Percentiles rank a stretch among this genome's conserved stretches.
Evolutionary conservation across 2,329 filamentous ascomycete genomes (phyloP).

Genomic region (Pseudocercospora fuligena): DNA sequence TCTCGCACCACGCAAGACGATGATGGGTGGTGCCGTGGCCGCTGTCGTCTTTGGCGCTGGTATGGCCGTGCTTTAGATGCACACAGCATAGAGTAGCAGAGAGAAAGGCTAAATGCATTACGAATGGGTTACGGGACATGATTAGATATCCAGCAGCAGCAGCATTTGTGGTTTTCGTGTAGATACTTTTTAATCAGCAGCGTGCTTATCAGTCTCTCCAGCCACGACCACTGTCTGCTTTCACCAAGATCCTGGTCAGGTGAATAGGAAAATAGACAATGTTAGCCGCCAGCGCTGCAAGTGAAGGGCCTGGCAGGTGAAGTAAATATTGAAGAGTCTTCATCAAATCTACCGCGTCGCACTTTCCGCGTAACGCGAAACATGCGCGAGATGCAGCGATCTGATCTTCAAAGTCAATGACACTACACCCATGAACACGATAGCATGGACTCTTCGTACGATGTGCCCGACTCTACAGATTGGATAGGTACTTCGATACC

Average conservation of each 20-base stretch:
- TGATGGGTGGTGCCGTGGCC: slow-evolving; percentile 25
- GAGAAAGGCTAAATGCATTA: not conserved
- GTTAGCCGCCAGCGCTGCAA: too few species aligned
- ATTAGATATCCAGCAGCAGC: slow-evolving; percentile 3
- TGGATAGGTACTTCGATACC: slow-evolving; percentile 75
- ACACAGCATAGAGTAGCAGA: not conserved
- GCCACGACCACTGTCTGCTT: not conserved
- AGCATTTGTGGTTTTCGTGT: not conserved
- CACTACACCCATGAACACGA: slow-evolving; percentile 6
- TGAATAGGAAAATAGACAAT: too few species aligned
- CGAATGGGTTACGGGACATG: slow-evolving; percentile 6
- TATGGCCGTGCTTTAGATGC: slow-evolving; percentile 32
- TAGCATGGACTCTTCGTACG: slow-evolving; percentile 36
- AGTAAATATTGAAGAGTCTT: not conserved
- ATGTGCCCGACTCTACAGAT: slow-evolving; percentile 78
- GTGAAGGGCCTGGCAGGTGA: too few species aligned
- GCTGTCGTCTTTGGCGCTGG: slow-evolving; percentile 35
- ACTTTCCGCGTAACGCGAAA: slow-evolving; percentile 1
- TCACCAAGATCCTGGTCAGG: too few species aligned
- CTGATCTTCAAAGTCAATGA: not conserved
- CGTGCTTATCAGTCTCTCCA: not conserved
- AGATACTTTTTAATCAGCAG: not conserved
- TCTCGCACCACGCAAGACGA: slow-evolving; percentile 24
- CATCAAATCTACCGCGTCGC: not conserved
- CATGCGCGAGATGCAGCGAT: slow-evolving; percentile 3